A percentile compares a stretch with the other conserved stretches of the same genome.
Conservation (phyloP, 2,329 filamentous ascomycete species). For the Nothophaeocryptopus gaeumannii region DNA sequence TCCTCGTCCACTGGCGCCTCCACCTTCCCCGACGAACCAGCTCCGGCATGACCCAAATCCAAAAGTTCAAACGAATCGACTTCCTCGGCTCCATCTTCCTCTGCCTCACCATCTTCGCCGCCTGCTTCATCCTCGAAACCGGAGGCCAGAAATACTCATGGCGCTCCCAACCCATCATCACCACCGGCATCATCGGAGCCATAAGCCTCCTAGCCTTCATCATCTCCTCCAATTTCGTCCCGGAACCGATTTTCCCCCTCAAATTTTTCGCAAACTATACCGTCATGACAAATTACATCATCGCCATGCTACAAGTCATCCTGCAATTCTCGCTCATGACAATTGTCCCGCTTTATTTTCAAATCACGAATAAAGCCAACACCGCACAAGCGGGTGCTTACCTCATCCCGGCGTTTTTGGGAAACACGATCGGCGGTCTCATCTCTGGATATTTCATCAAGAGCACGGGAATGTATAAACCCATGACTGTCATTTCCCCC, state of each 20-base stretch:
- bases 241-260: slow-evolving; percentile 57
- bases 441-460: slow-evolving; percentile 58
- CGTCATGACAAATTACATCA: slow-evolving; percentile 53
- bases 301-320: slow-evolving; percentile 53
- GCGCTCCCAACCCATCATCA: slow-evolving; percentile 36
- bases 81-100: slow-evolving; percentile 55
- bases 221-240: slow-evolving; percentile 22
- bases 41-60: slow-evolving; percentile 9
- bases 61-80: slow-evolving; percentile 55
- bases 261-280: slow-evolving; percentile 52
- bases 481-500: slow-evolving; percentile 51
- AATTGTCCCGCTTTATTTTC: slow-evolving; percentile 67
- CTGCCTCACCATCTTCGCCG: slow-evolving; percentile 42
- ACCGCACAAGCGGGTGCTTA: slow-evolving; percentile 60
- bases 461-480: slow-evolving; percentile 59
- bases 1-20: slow-evolving; percentile 42
- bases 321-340: slow-evolving; percentile 65
- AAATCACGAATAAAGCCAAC: slow-evolving; percentile 57
- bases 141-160: slow-evolving; percentile 45
- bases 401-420: slow-evolving; percentile 64
- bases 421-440: slow-evolving; percentile 64
- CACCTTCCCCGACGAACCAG: slow-evolving; percentile 17
- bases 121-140: slow-evolving; percentile 50
- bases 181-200: slow-evolving; percentile 14
- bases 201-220: slow-evolving; percentile 19